Evolutionary conservation across 495 filamentous ascomycete species (phyloP), one percentile per base, ranked within the genome.

Genomic region (Podospora conica): DNA sequence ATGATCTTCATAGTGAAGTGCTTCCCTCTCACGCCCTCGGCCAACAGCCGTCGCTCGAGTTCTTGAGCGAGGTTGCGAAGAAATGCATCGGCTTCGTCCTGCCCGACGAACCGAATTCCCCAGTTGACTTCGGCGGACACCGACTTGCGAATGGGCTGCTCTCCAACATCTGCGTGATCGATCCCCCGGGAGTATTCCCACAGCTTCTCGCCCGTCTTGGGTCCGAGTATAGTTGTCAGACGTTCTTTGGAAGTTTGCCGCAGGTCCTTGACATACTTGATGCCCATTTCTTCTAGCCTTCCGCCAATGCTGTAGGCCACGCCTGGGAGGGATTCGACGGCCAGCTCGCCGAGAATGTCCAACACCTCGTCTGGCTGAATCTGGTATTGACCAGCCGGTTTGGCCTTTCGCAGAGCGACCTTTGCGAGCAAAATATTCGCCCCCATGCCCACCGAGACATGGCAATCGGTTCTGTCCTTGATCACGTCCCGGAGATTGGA

Each of bases 121-220:
- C 96, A 98, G 70, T 97, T 98, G 65, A 98, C 91, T 66, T 98
- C 93, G 0, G 93, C 94, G 1, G 93, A 96, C 12, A 98, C 91
- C 0, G 93, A 97, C 73, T 97, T 97, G 33, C 95, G 85, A 15
- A 82, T 78, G 9, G 80, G 80, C 73, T 93, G 89, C 56, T 92
- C 90, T 31, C 95, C 95, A 27, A 98, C 91, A 75, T 96, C 93
- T 0, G 86, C 81, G 55, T 84, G 81, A 75, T 98, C 96, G 61
- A 98, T 91, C 1, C 95, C 95, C 15, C 93, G 86, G 27, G 94
- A 84, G 71, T 96, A 96, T 61, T 97, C 91, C 85, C 87, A 96
- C 8, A 98, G 82, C 75, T 91, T 96, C 64, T 90, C 89, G 7
- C 95, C 96, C 1, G 92, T 97, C 74, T 97, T 98, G 6, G 91